Evolutionary conservation across 192 early-diverging fungal species (phyloP).

Genomic region (Rhizoclosmatium globosum): DNA sequence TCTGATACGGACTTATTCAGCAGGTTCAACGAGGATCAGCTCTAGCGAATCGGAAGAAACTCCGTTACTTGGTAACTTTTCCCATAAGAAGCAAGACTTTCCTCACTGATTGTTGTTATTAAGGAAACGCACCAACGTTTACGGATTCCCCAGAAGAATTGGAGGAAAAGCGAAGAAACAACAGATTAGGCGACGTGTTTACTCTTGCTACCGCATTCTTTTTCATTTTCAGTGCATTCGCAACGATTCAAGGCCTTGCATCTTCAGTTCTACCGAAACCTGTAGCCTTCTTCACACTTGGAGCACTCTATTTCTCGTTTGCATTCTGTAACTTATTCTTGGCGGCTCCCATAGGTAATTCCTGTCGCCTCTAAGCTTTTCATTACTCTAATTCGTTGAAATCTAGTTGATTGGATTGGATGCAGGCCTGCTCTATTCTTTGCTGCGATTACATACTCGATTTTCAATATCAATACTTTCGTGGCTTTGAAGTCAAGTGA

Average conservation of each 20-base stretch:
- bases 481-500: conserved; percentile 12
- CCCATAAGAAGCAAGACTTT: too few relatives aligned
- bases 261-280: conserved; percentile 28
- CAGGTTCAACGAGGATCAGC: too few relatives aligned
- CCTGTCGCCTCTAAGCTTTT: neutral
- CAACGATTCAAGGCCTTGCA: conserved; percentile 35
- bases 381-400: neutral
- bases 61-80: too few relatives aligned
- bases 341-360: conserved; percentile 28
- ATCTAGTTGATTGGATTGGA: conserved; percentile 35
- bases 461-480: conserved; percentile 19
- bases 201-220: conserved; percentile 33
- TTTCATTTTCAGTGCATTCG: conserved; percentile 40
- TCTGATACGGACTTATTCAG: too few relatives aligned
- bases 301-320: conserved; percentile 36
- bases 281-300: conserved; percentile 32
- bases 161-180: conserved; percentile 10
- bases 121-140: neutral
- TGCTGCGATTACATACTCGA: conserved; percentile 35
- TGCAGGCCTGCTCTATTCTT: conserved; percentile 21
- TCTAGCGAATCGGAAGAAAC: too few relatives aligned
- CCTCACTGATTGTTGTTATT: neutral
- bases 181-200: conserved; percentile 29
- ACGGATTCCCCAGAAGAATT: conserved; percentile 9
- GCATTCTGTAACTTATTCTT: conserved; percentile 35